Evolutionary conservation across 208 protist species (phyloP).

Genomic region (Acanthamoeba healyi): DNA sequence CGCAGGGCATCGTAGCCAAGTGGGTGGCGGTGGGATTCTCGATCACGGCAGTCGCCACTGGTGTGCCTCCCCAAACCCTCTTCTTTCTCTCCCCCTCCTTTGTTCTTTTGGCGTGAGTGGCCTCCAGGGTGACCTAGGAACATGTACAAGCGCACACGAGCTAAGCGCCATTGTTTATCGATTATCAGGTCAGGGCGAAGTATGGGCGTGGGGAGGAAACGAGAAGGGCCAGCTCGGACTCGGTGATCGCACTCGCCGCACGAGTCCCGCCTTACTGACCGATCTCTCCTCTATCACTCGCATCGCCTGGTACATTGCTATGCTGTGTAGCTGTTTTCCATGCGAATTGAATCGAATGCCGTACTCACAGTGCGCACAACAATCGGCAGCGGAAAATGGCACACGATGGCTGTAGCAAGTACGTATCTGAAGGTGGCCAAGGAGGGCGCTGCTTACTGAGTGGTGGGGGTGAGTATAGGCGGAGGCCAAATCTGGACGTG

Average conservation of each 20-base stretch:
- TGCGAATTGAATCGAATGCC: too few relatives aligned
- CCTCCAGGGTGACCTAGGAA: too few relatives aligned
- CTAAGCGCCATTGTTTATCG: too few relatives aligned
- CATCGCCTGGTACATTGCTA: background rate
- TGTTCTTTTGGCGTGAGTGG: too few relatives aligned
- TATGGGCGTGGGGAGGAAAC: background rate
- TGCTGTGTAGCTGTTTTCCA: too few relatives aligned
- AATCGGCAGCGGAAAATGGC: constrained; percentile 16
- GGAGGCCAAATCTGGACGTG: background rate
- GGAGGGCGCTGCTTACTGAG: background rate
- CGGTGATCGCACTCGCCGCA: background rate
- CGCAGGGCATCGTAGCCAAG: constrained; percentile 21
- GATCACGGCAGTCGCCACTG: background rate
- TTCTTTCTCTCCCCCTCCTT: too few relatives aligned
- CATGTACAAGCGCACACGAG: too few relatives aligned
- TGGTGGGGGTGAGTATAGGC: background rate
- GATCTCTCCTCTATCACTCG: constrained; percentile 20
- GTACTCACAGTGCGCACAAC: too few relatives aligned
- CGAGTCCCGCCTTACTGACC: background rate
- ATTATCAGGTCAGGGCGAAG: background rate
- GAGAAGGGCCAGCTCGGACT: constrained; percentile 36
- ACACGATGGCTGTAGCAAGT: constrained; percentile 14
- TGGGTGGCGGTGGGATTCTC: background rate
- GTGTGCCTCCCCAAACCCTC: background rate
- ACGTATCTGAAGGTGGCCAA: background rate